Percentiles rank a stretch among this genome's conserved stretches.
phyloP scores from a whole-genome alignment of 495 filamentous ascomycete genomes.

The Clavariopsis aquatica region DNA sequence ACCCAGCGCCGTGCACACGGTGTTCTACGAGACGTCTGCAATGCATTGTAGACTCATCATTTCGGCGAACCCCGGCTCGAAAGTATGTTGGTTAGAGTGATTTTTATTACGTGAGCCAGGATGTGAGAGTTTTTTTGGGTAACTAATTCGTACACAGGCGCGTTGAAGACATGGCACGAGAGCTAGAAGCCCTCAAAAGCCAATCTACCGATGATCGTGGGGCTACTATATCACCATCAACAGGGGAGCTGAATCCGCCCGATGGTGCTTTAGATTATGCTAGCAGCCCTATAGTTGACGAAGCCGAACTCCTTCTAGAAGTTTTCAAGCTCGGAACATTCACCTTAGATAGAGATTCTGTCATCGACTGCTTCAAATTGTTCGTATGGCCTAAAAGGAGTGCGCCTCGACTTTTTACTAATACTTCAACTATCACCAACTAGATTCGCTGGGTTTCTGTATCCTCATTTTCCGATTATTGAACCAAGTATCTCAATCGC shows the following conservation, averaged over 20 bases:
- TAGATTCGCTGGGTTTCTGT: conserved; percentile 17
- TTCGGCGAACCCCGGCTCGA: conserved; percentile 24
- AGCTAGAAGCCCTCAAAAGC: conserved; percentile 17
- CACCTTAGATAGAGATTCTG: background rate
- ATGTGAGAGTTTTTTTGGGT: background rate
- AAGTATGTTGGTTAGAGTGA: conserved; percentile 6
- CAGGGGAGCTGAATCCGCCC: background rate
- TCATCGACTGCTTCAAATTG: conserved; percentile 16
- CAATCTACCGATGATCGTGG: background rate
- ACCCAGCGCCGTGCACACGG: conserved; percentile 19
- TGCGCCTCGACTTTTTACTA: background rate
- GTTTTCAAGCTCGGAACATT: conserved; percentile 11
- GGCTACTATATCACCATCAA: conserved; percentile 8
- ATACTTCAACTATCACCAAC: too few relatives aligned
- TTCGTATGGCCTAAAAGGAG: conserved; percentile 2
- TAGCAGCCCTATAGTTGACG: background rate
- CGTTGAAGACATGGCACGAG: conserved; percentile 25
- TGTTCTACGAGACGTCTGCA: conserved; percentile 12
- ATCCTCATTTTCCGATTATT: conserved; percentile 26
- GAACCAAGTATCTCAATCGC: conserved; percentile 4
- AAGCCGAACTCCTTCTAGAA: background rate
- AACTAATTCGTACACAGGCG: background rate
- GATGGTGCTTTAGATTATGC: background rate
- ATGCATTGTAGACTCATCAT: conserved; percentile 19
- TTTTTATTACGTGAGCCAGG: background rate